Evolutionary conservation across 345 rosid species (phyloP).

Genomic region (Firmiana major): DNA sequence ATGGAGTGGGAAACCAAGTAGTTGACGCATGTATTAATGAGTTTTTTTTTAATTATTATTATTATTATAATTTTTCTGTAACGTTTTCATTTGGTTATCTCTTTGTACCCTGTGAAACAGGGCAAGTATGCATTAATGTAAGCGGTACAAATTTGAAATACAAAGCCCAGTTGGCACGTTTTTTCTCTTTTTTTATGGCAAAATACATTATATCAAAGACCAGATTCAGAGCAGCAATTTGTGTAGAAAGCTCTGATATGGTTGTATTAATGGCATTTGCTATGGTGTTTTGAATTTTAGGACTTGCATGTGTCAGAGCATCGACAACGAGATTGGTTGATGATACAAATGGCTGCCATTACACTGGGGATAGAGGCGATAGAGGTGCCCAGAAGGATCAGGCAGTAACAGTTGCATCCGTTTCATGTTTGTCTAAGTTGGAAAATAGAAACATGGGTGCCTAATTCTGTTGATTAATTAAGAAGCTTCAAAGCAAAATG

Average conservation of each 20-base stretch:
- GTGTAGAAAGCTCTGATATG: neutral
- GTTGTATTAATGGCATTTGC: neutral
- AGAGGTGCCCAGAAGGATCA: neutral
- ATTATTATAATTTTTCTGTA: too few species aligned
- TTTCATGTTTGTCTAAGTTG: neutral
- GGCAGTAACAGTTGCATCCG: neutral
- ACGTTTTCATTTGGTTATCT: neutral
- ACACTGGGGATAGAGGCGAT: neutral
- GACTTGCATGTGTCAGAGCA: neutral
- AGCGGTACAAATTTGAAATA: neutral
- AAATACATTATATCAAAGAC: neutral
- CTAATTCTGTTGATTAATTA: neutral
- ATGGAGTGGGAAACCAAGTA: neutral
- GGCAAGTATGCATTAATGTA: conserved; percentile 12
- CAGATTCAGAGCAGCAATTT: neutral
- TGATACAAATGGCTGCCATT: neutral
- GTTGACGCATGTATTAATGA: conserved; percentile 19
- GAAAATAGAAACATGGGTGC: neutral
- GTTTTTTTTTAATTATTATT: too few species aligned
- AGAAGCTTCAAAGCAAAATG: neutral
- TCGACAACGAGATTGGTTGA: neutral
- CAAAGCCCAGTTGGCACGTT: neutral
- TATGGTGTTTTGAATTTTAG: neutral
- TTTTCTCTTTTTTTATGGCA: neutral
- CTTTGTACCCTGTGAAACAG: conserved; percentile 17